Conservation (phyloP, 1,139 yeast species). For the Nakaseomyces uthaithaninus region DNA sequence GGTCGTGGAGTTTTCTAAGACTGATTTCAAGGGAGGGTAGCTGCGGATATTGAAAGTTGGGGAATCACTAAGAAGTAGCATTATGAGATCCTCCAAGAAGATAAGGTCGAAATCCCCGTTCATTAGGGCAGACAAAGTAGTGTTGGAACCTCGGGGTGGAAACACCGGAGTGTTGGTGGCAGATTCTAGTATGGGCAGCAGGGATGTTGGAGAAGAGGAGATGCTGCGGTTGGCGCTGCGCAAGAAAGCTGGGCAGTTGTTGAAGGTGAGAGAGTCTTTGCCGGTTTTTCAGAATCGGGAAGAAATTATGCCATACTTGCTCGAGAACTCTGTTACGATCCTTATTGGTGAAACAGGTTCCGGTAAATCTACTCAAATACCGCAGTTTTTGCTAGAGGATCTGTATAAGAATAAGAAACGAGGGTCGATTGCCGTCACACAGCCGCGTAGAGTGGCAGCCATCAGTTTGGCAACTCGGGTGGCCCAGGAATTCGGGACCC, state of each 20-base stretch:
- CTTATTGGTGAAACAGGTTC: slow-evolving; percentile 97
- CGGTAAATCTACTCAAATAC: slow-evolving; percentile 96
- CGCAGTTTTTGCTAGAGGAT: slow-evolving; percentile 65
- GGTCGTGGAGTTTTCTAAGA: no score
- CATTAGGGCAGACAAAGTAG: no score
- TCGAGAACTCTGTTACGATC: slow-evolving; percentile 57
- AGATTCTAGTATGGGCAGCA: no score
- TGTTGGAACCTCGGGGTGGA: no score
- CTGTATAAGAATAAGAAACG: slow-evolving; percentile 22
- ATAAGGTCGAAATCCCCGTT: no score
- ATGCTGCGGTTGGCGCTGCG: slow-evolving; percentile 31
- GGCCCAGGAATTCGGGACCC: slow-evolving; percentile 75
- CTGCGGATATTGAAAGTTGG: no score
- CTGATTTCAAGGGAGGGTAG: no score
- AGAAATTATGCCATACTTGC: slow-evolving; percentile 49
- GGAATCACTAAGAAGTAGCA: no score
- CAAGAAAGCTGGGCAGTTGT: slow-evolving; percentile 41
- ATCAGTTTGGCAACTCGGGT: slow-evolving; percentile 90
- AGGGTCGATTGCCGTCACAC: slow-evolving; percentile 79
- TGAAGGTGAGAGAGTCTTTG: slow-evolving; percentile 47
- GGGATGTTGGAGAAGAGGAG: no score
- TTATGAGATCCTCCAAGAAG: no score
- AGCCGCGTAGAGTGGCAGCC: slow-evolving; percentile 97
- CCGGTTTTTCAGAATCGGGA: slow-evolving; percentile 74
- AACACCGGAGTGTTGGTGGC: no score